Evolutionary conservation across 164 flowering plant species (phyloP).

Genomic region (Stephania japonica): DNA sequence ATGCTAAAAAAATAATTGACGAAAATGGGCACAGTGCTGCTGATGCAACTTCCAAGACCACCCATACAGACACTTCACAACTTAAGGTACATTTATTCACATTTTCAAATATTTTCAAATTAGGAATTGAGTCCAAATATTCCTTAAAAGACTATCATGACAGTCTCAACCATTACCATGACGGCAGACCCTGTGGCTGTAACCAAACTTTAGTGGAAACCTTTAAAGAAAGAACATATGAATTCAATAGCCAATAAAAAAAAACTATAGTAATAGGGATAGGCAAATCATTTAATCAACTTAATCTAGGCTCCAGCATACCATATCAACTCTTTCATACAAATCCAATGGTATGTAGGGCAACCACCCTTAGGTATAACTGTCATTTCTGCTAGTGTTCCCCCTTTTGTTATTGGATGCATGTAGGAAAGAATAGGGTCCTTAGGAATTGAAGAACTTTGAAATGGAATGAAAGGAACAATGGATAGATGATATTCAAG

Average conservation of each 20-base stretch:
- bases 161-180: not conserved
- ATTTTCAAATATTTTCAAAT: no score
- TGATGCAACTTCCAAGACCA: not conserved
- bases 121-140: not conserved
- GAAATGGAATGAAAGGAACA: not conserved
- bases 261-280: not conserved
- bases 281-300: not conserved
- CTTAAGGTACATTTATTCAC: not conserved
- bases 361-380: not conserved
- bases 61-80: not conserved
- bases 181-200: no score
- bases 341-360: not conserved
- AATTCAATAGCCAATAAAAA: not conserved
- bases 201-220: not conserved
- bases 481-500: not conserved
- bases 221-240: not conserved
- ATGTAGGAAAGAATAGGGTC: not conserved
- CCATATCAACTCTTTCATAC: not conserved
- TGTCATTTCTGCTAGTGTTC: not conserved
- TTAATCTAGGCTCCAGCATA: not conserved
- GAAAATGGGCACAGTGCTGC: not conserved
- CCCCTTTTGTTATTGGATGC: not conserved
- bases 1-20: not conserved
- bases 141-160: not conserved
- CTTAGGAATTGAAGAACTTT: not conserved